phyloP scores from a whole-genome alignment of 148 eudicot species.

The Fallopia convolvulus region DNA sequence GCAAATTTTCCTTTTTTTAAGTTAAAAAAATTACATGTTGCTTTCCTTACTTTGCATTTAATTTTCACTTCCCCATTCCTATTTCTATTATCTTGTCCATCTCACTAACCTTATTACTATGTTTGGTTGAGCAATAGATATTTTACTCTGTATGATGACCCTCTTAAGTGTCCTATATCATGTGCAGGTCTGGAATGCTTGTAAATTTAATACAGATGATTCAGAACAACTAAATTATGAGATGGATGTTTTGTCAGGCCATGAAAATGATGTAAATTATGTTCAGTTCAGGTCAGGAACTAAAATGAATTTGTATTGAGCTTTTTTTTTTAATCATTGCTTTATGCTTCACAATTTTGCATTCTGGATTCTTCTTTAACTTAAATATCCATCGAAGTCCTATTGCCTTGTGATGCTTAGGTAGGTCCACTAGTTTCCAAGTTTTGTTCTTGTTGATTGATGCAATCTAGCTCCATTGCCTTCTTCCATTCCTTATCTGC shows the following conservation, averaged over 20 bases:
- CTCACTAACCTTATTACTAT: background rate
- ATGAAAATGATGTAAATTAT: slow-evolving; percentile 95
- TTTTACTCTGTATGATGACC: background rate
- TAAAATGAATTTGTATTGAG: slow-evolving; percentile 1
- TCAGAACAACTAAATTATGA: slow-evolving; percentile 83
- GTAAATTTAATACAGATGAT: slow-evolving; percentile 59
- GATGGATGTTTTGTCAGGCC: slow-evolving; percentile 88
- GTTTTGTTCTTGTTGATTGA: too few relatives aligned
- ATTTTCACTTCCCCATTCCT: background rate
- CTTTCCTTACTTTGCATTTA: background rate
- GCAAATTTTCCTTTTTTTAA: background rate
- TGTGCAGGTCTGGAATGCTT: slow-evolving; percentile 94
- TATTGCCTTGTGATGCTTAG: too few relatives aligned
- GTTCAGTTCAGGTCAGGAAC: slow-evolving; percentile 86
- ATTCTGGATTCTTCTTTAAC: too few relatives aligned
- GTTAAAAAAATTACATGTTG: background rate
- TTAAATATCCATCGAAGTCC: too few relatives aligned
- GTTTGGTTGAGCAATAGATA: background rate
- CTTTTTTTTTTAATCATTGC: too few relatives aligned
- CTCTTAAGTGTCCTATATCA: background rate
- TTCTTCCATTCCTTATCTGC: too few relatives aligned
- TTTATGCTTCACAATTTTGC: too few relatives aligned
- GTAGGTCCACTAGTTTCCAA: too few relatives aligned
- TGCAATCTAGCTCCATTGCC: too few relatives aligned
- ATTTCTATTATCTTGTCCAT: background rate